Base-by-base conservation (phyloP, 2,329 filamentous ascomycete species). In the Fusarium sp. region DNA sequence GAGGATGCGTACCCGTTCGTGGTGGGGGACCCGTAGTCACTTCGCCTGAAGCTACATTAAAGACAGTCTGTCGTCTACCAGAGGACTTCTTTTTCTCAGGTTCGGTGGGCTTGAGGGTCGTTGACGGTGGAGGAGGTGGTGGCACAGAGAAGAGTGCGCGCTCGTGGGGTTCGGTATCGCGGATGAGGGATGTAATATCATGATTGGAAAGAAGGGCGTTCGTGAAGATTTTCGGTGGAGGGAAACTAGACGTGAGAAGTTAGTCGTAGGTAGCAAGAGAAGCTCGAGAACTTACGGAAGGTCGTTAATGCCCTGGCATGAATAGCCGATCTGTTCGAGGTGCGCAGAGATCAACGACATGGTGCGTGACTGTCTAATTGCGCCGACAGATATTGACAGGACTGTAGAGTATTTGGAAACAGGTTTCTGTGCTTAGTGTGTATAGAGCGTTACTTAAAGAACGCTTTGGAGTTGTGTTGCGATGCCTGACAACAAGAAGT, bases 101-200 rank as follows among this genome's bases (percentile, higher is more conserved):
- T 72, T 85, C 78, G 74, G 82, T 74, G 74, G 79, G 77, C 12
- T 75, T 71, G 13, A 71, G 55, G 41, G 60, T 68, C 55, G 74
- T 83, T 68, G 76, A 80, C 53, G 75, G 82, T 42, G 76, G 86
- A 2, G 92, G 88, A 0, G 92, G 90, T 1, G 92, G 89, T 2
- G 95, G 94, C 1, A 97, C 90, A 40, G 95, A 97, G 83, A 98
- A 99, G 20, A 99, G 89, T 9, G 95, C 95, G 75, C 94, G 92
- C 80, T 99, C 96, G 82, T 98, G 95, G 23, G 92, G 83, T 80
- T 99, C 96, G 5, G 95, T 98, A 79, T 99, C 96, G 65, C 96
- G 92, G 76, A 99, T 98, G 49, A 99, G 84, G 14, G 93, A 89
- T 6, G 96, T 98, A 73, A 99, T 98, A 80, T 99, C 96, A 80